A percentile compares a stretch with the other conserved stretches of the same genome.
phyloP scores from a whole-genome alignment of 106 monocot species.

The Platanthera guangdongensis region DNA sequence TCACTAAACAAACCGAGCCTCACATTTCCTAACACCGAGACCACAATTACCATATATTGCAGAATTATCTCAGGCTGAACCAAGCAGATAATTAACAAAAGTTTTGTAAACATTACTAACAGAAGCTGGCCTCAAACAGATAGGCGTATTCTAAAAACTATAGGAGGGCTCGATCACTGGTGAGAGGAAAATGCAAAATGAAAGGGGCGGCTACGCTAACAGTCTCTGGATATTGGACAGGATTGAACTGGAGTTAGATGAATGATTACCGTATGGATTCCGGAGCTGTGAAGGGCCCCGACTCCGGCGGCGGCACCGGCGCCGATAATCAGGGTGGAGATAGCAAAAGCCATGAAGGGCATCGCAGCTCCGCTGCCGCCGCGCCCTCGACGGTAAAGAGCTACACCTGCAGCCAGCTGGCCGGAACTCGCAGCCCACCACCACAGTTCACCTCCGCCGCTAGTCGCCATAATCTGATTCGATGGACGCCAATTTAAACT shows the following conservation, averaged over 20 bases:
- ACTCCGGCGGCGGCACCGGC: conserved; percentile 58
- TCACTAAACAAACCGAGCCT: too few species aligned
- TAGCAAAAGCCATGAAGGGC: conserved; percentile 90
- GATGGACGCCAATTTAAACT: background rate
- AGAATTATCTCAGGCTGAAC: too few species aligned
- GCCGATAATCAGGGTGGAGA: conserved; percentile 77
- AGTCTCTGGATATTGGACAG: background rate
- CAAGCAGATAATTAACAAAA: too few species aligned
- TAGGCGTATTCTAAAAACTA: background rate
- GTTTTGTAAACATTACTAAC: background rate
- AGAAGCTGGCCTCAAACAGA: background rate
- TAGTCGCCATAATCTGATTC: conserved; percentile 9
- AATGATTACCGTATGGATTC: conserved; percentile 32
- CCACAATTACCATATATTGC: too few species aligned
- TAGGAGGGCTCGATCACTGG: background rate
- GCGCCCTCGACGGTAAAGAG: conserved; percentile 49
- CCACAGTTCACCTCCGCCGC: conserved; percentile 31
- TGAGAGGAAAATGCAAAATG: background rate
- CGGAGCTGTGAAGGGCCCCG: conserved; percentile 38
- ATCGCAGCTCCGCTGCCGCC: conserved; percentile 36
- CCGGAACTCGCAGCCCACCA: conserved; percentile 79
- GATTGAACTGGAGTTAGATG: background rate
- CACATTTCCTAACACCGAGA: too few species aligned
- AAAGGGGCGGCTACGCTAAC: background rate
- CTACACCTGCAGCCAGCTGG: conserved; percentile 52